Evolutionary conservation across 768 basidiomycete genomes (phyloP).

Genomic region (Candolleomyces efflorescens): DNA sequence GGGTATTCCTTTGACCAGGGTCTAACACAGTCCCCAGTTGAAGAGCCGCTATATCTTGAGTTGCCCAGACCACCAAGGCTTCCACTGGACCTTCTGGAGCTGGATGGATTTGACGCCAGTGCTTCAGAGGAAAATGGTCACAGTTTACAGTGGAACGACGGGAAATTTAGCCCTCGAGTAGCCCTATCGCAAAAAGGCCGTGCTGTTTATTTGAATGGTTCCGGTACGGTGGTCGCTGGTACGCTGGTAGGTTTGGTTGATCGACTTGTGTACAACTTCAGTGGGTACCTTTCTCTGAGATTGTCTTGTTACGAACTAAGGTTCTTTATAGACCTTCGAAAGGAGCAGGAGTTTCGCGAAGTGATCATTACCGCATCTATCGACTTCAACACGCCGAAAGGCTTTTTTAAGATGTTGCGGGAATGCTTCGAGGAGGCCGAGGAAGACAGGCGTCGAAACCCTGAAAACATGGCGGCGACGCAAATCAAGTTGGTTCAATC

Average conservation of each 20-base stretch:
- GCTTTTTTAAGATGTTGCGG: conserved; percentile 32
- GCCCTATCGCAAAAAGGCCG: conserved; percentile 20
- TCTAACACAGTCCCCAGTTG: too few species aligned
- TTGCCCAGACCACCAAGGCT: background rate
- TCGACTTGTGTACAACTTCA: conserved; percentile 30
- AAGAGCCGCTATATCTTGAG: background rate
- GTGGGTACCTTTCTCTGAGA: conserved; percentile 17
- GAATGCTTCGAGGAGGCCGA: conserved; percentile 35
- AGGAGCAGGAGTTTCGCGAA: conserved; percentile 34
- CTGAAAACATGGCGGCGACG: conserved; percentile 23
- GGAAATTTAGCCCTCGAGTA: conserved; percentile 15
- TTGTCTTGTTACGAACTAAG: background rate
- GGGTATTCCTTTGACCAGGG: too few species aligned
- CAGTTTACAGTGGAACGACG: conserved; percentile 17
- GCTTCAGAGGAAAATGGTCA: conserved; percentile 14
- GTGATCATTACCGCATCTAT: conserved; percentile 37
- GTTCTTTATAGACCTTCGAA: conserved; percentile 22
- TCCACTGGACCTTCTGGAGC: background rate
- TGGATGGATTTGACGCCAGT: background rate
- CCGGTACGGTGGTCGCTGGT: conserved; percentile 32
- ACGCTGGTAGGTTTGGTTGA: conserved; percentile 41
- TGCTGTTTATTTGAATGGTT: conserved; percentile 21
- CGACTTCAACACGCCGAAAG: conserved; percentile 38
- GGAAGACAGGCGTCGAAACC: conserved; percentile 12
- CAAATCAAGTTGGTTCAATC: conserved; percentile 32